These are phyloP conservation scores for Lipomyces kockii DNA, from an alignment of 805 yeast species.

Conservation along the genomic window DNA sequence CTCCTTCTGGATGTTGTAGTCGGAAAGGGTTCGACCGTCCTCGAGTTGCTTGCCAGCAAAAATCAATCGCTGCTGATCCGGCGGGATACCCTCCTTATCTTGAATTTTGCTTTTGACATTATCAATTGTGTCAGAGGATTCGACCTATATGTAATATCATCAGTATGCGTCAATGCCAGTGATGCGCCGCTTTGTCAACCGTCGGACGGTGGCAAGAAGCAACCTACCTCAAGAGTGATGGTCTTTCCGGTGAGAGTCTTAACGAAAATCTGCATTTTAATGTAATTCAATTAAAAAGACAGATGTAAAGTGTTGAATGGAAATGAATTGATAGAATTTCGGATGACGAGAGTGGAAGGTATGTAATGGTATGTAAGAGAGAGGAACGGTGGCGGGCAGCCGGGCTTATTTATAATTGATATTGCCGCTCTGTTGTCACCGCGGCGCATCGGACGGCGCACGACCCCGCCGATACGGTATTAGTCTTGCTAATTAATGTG, in stretches of 20 bases:
- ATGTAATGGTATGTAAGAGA: conserved; percentile 1
- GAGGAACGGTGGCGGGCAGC: conserved; percentile 5
- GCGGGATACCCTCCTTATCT: conserved; percentile 62
- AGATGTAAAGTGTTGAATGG: too few relatives aligned
- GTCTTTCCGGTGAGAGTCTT: conserved; percentile 90
- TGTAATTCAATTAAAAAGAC: not conserved
- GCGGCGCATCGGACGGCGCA: not conserved
- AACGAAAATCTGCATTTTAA: conserved; percentile 79
- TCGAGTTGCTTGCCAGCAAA: conserved; percentile 60
- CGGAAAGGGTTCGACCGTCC: conserved; percentile 93
- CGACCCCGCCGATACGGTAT: not conserved
- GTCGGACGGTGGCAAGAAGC: not conserved
- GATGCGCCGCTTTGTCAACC: not conserved
- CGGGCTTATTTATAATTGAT: conserved; percentile 1
- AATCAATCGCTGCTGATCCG: conserved; percentile 96
- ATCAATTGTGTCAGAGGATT: conserved; percentile 94
- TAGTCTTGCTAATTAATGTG: too few relatives aligned
- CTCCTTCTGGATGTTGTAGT: conserved; percentile 98
- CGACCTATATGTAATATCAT: conserved; percentile 1
- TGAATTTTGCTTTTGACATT: conserved; percentile 63
- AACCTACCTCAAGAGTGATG: conserved; percentile 72
- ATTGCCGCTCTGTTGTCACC: not conserved
- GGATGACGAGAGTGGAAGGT: not conserved
- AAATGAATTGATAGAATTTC: not conserved
- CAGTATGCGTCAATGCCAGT: not conserved